These are phyloP conservation scores for Teunomyces pallodes DNA, from an alignment of 805 yeast genomes.

Conservation along the genomic window DNA sequence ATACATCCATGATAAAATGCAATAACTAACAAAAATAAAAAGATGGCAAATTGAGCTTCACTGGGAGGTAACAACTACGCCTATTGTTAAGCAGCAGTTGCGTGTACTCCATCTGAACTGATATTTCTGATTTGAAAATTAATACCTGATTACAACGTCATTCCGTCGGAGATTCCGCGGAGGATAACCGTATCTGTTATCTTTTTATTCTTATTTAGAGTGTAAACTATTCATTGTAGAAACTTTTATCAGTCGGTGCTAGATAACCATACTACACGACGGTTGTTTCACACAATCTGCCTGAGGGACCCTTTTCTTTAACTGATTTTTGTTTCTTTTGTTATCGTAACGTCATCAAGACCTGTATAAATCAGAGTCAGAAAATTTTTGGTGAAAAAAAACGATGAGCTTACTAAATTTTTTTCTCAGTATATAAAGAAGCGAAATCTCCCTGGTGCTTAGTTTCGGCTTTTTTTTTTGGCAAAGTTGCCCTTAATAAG, in stretches of 20 bases:
- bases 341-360: background rate
- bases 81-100: too few species aligned
- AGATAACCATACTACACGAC: background rate
- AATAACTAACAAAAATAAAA: background rate
- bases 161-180: background rate
- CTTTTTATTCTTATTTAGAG: too few species aligned
- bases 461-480: slow-evolving; percentile 33
- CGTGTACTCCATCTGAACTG: too few species aligned
- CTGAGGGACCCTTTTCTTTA: background rate
- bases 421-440: slow-evolving; percentile 7
- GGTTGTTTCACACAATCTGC: background rate
- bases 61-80: too few species aligned
- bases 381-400: slow-evolving; percentile 5
- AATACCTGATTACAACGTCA: background rate
- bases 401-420: slow-evolving; percentile 4
- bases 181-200: background rate
- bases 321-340: background rate
- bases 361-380: slow-evolving; percentile 7
- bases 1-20: background rate
- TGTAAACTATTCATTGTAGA: too few species aligned
- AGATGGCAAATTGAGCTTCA: too few species aligned
- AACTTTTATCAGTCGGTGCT: too few species aligned
- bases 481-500: slow-evolving; percentile 36
- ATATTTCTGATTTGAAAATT: too few species aligned
- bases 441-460: slow-evolving; percentile 3